Conservation (phyloP, 2,329 filamentous ascomycete species). For the Fragosphaeria purpurea region DNA sequence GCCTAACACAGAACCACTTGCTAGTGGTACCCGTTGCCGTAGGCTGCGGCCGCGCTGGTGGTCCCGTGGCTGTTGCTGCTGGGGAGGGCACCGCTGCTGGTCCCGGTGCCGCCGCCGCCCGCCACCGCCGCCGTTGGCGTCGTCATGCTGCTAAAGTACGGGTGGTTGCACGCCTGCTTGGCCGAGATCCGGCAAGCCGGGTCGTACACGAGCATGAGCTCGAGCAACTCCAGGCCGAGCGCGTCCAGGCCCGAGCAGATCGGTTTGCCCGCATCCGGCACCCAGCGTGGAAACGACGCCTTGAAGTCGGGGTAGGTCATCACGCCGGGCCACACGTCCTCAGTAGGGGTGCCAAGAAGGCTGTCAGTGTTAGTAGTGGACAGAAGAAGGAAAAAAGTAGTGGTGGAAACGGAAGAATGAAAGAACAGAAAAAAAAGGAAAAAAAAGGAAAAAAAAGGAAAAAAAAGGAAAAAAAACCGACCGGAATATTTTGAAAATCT, state of each 20-base stretch:
- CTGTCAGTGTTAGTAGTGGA: slow-evolving; percentile 18
- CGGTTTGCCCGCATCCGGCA: slow-evolving; percentile 51
- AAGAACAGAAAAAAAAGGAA: slow-evolving; percentile 15
- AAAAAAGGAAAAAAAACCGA: slow-evolving; percentile 21
- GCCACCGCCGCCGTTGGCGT: slow-evolving; percentile 7
- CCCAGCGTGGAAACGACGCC: slow-evolving; percentile 78
- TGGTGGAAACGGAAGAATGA: too few species aligned
- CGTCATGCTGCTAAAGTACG: slow-evolving; percentile 54
- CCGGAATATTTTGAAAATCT: slow-evolving; percentile 93
- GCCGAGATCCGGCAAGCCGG: slow-evolving; percentile 75
- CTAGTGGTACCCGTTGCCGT: slow-evolving; percentile 24
- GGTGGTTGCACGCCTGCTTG: slow-evolving; percentile 75
- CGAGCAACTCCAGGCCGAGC: slow-evolving; percentile 54
- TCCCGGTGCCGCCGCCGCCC: background rate
- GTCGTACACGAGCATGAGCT: slow-evolving; percentile 68
- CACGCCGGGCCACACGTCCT: slow-evolving; percentile 74
- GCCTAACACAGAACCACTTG: background rate
- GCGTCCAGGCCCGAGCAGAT: slow-evolving; percentile 65
- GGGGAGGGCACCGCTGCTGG: background rate
- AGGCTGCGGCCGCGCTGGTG: background rate
- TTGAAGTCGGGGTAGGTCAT: slow-evolving; percentile 88
- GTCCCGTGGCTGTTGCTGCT: slow-evolving; percentile 1
- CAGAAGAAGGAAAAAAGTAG: too few species aligned
- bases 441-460: background rate
- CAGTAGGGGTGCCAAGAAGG: slow-evolving; percentile 69